Evolutionary conservation across 148 eudicot genomes (phyloP), one percentile per base, ranked within the genome.

Genomic region (Arctostaphylos glauca): DNA sequence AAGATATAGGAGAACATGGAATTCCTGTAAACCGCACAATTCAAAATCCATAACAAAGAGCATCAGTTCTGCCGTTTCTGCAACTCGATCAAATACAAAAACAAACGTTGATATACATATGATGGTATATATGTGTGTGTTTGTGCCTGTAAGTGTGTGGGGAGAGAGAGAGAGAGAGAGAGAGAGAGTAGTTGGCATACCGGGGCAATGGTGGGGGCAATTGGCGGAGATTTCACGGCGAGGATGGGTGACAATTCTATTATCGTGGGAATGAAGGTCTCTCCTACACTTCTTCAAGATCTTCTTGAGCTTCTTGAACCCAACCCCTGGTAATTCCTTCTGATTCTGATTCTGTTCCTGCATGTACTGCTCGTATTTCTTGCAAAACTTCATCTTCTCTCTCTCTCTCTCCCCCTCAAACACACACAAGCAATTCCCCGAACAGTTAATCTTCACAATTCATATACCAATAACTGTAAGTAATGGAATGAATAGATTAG

Each of bases 291-390:
- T 88, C 55, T 94, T 96, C 82, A 96, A 84, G 48, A 94, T 93
- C 85, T 94, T 93, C 90, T 96, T 96, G 46, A 96, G 90, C 23
- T 94, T 90, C 88, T 96, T 96, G 70, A 96, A 93, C 23, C 90
- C 98, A 59, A 96, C 97, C 1, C 88, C 91, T 18, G 97, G 98
- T 12, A 93, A 79, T 73, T 31, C 31, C 25, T 89, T 91, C 81
- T 31, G 38, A 31, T 89, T 81, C 38, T 85, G 79, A 38, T 84
- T 88, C 82, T 92, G 91, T 7, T 71, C 80, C 81, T 93, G 92
- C 96, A 92, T 92, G 89, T 68, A 68, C 74, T 68, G 46, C 74
- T 68, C 74, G 47, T 68, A 68, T 68, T 38, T 68, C 74, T 68
- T 68, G 74, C 98, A 90, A 78, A 96, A 96, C 93, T 96, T 94